phyloP scores from a whole-genome alignment of 768 basidiomycete genomes.

The Agaricus subrufescens region DNA sequence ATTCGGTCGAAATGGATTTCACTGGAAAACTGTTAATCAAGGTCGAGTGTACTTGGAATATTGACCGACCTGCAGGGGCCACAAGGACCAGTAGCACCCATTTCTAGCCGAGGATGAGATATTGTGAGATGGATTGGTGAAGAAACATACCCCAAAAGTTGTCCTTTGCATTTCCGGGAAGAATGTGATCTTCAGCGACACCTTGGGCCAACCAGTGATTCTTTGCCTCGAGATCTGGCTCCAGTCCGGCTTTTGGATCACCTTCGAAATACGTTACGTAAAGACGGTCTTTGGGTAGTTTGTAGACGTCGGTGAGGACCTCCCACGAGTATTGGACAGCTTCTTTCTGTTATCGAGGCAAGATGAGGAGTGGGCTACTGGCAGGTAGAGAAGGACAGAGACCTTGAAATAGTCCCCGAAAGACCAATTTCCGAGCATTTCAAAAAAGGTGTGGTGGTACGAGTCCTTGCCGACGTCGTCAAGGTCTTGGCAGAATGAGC shows the following conservation, averaged over 20 bases:
- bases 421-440: conserved; percentile 99
- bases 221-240: conserved; percentile 85
- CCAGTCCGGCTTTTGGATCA: conserved; percentile 77
- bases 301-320: conserved; percentile 84
- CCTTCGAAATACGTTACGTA: conserved; percentile 99
- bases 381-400: conserved; percentile 8
- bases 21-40: conserved; percentile 30
- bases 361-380: conserved; percentile 7
- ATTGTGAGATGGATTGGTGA: not conserved
- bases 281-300: conserved; percentile 82
- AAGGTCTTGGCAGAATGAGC: conserved; percentile 54
- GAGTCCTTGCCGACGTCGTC: conserved; percentile 99
- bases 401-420: conserved; percentile 99
- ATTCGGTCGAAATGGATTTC: conserved; percentile 98
- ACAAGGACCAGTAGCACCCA: conserved; percentile 98
- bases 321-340: conserved; percentile 94
- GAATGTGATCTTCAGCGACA: conserved; percentile 82
- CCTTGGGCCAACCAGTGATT: conserved; percentile 88
- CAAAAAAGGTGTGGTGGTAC: conserved; percentile 97
- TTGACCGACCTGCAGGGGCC: conserved; percentile 82
- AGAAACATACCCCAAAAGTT: conserved; percentile 91
- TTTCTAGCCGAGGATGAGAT: conserved; percentile 52
- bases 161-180: conserved; percentile 93
- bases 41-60: not conserved
- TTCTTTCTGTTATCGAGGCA: conserved; percentile 61